These are phyloP conservation scores for Paramyrothecium roridum DNA, from an alignment of 2,329 filamentous ascomycete species.

Conservation along the genomic window DNA sequence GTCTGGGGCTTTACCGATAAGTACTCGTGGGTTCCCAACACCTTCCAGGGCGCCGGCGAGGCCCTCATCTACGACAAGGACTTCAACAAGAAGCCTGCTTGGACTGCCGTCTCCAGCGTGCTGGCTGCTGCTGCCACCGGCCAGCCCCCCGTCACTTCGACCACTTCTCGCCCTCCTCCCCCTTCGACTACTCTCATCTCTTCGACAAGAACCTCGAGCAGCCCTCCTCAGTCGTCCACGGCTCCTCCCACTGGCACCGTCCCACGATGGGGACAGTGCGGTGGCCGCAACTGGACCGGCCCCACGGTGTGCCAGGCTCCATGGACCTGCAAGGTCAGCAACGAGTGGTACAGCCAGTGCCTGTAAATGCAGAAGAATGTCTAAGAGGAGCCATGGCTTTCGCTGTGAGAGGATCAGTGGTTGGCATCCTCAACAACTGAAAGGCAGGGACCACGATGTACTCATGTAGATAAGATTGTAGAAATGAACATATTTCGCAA, in stretches of 20 bases:
- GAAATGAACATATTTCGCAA: too few relatives aligned
- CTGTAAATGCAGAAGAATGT: constrained; percentile 2
- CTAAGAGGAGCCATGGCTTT: too few relatives aligned
- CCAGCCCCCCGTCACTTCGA: not conserved
- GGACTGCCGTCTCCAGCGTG: constrained; percentile 30
- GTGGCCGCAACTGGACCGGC: constrained; percentile 12
- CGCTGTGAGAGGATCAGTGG: too few relatives aligned
- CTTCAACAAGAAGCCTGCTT: constrained; percentile 36
- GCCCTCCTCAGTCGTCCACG: not conserved
- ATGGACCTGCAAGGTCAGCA: constrained; percentile 10
- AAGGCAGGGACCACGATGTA: too few relatives aligned
- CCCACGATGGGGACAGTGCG: constrained; percentile 15
- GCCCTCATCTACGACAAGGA: constrained; percentile 35
- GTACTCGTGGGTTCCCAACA: constrained; percentile 33
- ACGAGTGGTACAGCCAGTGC: constrained; percentile 19
- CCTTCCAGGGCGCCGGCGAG: constrained; percentile 35
- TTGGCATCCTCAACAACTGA: too few relatives aligned
- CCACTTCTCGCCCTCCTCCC: not conserved
- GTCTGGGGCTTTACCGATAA: constrained; percentile 40
- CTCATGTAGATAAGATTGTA: too few relatives aligned
- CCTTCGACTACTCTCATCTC: not conserved
- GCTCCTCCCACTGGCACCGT: constrained; percentile 6
- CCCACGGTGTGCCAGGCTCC: constrained; percentile 11
- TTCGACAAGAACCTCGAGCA: not conserved
- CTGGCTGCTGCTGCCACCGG: constrained; percentile 24